Conservation (phyloP, 192 early-diverging fungal genomes). For the Pecoramyces ruminantium region DNA sequence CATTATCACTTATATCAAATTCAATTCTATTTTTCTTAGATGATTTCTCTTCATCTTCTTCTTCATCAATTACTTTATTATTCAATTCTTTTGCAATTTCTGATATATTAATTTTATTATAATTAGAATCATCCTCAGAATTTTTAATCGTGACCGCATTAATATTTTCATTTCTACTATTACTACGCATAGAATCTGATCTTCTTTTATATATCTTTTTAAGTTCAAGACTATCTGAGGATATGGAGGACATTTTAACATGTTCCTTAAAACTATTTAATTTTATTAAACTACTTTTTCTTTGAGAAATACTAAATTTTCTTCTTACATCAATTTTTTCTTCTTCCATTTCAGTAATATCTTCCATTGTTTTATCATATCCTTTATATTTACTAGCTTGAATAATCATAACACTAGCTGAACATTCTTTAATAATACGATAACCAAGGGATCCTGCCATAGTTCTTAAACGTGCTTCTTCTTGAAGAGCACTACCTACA, state of each 20-base stretch:
- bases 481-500: not conserved
- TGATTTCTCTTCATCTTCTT: too few relatives aligned
- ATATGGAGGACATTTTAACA: not conserved
- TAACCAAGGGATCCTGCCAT: not conserved
- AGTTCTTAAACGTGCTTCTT: not conserved
- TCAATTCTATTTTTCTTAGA: not conserved
- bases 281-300: not conserved
- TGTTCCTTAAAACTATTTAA: not conserved
- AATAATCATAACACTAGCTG: not conserved
- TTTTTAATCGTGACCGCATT: not conserved
- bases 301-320: not conserved
- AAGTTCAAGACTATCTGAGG: not conserved
- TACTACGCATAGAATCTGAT: not conserved
- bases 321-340: not conserved
- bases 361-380: not conserved
- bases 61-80: too few relatives aligned
- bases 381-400: not conserved
- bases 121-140: not conserved
- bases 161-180: not conserved
- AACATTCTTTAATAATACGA: not conserved
- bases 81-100: too few relatives aligned
- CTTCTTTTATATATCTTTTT: not conserved
- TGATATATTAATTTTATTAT: too few relatives aligned
- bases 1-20: not conserved
- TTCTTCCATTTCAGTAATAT: not conserved